phyloP scores from a whole-genome alignment of 441 rosid species.

The Omphalea diandra region DNA sequence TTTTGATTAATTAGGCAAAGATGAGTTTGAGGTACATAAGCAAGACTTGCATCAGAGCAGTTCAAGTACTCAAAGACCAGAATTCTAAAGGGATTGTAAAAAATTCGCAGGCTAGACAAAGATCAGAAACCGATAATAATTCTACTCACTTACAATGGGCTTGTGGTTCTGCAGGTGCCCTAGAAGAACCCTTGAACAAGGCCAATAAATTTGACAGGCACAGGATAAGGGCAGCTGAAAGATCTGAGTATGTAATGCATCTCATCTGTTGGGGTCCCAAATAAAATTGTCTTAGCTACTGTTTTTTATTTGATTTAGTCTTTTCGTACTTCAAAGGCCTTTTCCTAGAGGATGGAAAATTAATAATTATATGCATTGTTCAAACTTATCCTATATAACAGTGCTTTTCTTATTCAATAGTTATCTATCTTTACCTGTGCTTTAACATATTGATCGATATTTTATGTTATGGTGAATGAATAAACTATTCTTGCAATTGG shows the following conservation, averaged over 20 bases:
- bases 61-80: constrained; percentile 22
- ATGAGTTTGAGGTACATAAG: constrained; percentile 6
- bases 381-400: not conserved
- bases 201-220: not conserved
- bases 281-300: too few relatives aligned
- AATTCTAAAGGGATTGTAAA: constrained; percentile 15
- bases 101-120: constrained; percentile 5
- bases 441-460: not conserved
- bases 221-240: constrained; percentile 2
- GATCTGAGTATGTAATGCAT: constrained; percentile 24
- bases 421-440: not conserved
- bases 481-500: not conserved
- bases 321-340: too few relatives aligned
- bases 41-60: constrained; percentile 20
- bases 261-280: constrained; percentile 31
- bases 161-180: constrained; percentile 2
- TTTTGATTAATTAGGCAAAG: not conserved
- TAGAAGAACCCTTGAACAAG: not conserved
- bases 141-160: constrained; percentile 1
- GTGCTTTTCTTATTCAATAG: not conserved
- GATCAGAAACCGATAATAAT: constrained; percentile 15
- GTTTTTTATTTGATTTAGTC: too few relatives aligned
- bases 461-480: not conserved
- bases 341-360: too few relatives aligned
- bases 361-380: too few relatives aligned